Base-by-base conservation (phyloP, 257 asterid genomes). In the Apocynum venetum region DNA sequence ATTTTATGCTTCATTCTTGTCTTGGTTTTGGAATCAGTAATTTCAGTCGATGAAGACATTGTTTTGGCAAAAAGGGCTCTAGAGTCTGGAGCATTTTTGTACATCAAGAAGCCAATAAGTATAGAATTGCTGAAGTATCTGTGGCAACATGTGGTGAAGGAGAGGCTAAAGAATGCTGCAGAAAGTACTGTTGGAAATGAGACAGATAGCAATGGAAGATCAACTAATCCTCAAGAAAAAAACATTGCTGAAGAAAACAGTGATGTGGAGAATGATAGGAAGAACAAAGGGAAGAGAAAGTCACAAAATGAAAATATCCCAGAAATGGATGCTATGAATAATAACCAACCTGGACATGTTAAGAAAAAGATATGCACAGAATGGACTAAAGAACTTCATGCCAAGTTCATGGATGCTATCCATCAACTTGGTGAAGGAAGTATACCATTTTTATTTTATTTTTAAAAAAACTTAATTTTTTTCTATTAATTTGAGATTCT, bases 341-440 rank as follows among this genome's bases (percentile, higher is more conserved):
- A 7, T 8, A 68, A 41, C 4, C n/a, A n/a, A 53, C 8, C 67
- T 36, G 77, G 49, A 40, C 40, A 72, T 14, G 70, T 47, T 44
- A 75, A 75, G 81, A 81, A 43, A 77, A 81, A 76, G 55, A 36
- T 25, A 19, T 80, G 83, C 20, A 59, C 64, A 3, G 78, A 74
- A 8, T 80, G 82, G 84, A 80, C 82, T 6, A 3, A 0, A 7
- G 84, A 78, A 13, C 82, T 84, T n/a, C 84, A 78, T 57, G 41
- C 7, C 1, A 83, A 78, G 44, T 84, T 80, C 73, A 47, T 57
- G 47, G 49, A 74, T n/a, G 87, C 72, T 12, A 63, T 80, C 0
- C 0, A 6, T 19, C 49, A 74, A 57, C 87, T 83, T 65, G 84
- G 81, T 71, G 81, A 84, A 70, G 84, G 81, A 78, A 80, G 87